Evolutionary conservation across 768 basidiomycete genomes (phyloP), one percentile per base, ranked within the genome.

Genomic region (Naganishia friedmannii): DNA sequence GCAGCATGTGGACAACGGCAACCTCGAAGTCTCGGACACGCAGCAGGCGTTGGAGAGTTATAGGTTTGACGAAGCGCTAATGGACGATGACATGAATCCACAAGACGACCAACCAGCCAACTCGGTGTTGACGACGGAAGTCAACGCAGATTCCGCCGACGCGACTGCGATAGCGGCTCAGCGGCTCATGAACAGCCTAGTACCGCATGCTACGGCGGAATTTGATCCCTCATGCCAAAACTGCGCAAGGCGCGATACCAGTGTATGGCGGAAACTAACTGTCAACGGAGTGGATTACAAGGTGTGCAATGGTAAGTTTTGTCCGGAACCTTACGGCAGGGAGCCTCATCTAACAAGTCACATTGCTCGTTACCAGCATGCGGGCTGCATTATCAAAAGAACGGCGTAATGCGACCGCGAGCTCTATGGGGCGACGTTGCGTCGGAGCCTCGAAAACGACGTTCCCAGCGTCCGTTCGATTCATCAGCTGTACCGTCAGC

Each of bases 341-440:
- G 34, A 39, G 31, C 10, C 28, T 21, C 0, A 28, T 10, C 19
- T 54, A 17, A 31, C 7, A 23, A 55, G 2, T 19, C n/a, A n/a
- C 17, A 26, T 39, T 42, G 26, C 19, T 32, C 29, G 34, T 32
- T 26, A 9, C 10, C 56, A 71, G 70, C 71, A 9, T 72, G 71
- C 39, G 67, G 71, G 12, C 37, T 69, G 10, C 71, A 72, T 42
- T 72, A 72, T 45, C 58, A 54, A 28, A 68, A 72, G 39, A 68
- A 72, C 48, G 67, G 46, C 9, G 67, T 69, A 23, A 72, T 72
- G 71, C 71, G 71, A 6, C 71, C 71, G n/a, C 56, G 60, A n/a
- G 45, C 57, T 3, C 21, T 68, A 19, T 72, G 71, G 71, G 71
- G 71, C 23, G 63, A 72, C 39, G 23, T 66, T 15, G 51, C 34